Conservation (phyloP, 805 yeast species). For the Metschnikowia cerradonensis region DNA sequence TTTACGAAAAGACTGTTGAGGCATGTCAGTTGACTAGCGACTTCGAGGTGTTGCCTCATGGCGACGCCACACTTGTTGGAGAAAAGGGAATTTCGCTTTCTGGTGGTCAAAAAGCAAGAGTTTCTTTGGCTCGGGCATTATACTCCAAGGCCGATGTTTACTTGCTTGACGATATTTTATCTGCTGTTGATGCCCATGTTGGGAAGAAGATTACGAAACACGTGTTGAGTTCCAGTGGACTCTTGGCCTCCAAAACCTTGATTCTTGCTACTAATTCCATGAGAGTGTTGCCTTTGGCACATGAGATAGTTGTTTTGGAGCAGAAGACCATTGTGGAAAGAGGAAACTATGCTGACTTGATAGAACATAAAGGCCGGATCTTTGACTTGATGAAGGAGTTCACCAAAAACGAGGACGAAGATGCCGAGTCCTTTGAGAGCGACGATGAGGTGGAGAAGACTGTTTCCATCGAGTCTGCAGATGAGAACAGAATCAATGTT, state of each 20-base stretch:
- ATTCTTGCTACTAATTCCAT: constrained; percentile 58
- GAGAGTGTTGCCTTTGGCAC: constrained; percentile 53
- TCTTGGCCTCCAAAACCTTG: constrained; percentile 49
- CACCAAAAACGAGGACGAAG: constrained; percentile 20
- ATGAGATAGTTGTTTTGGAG: constrained; percentile 56
- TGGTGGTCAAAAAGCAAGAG: constrained; percentile 63
- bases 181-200: constrained; percentile 74
- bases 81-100: constrained; percentile 59
- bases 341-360: constrained; percentile 49
- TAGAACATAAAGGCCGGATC: constrained; percentile 36
- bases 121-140: constrained; percentile 66
- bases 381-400: constrained; percentile 30
- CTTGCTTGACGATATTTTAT: constrained; percentile 59
- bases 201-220: constrained; percentile 50
- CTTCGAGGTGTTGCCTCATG: constrained; percentile 46
- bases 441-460: constrained; percentile 8
- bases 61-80: constrained; percentile 53
- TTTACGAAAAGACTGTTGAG: constrained; percentile 40
- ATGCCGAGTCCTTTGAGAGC: constrained; percentile 13
- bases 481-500: constrained; percentile 3
- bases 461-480: constrained; percentile 8
- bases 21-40: constrained; percentile 51
- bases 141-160: constrained; percentile 58
- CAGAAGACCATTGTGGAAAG: constrained; percentile 52
- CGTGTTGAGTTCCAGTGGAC: constrained; percentile 46